These are phyloP conservation scores for Mentha longifolia DNA, from an alignment of 257 asterid species.

Conservation along the genomic window DNA sequence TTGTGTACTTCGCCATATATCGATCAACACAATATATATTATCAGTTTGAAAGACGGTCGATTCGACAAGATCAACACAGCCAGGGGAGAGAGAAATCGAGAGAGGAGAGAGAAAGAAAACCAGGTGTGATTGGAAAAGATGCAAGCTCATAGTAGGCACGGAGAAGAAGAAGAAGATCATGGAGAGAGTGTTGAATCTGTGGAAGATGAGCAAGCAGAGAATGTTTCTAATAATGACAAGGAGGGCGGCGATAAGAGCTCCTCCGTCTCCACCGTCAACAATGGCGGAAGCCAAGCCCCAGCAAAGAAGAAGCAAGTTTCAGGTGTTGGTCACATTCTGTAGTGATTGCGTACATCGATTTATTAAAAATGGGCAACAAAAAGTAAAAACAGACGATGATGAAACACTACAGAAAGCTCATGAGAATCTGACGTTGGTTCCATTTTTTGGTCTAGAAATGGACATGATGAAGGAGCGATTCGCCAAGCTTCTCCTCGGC, in stretches of 20 bases:
- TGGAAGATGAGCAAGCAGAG: slow-evolving; percentile 8
- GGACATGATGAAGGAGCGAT: slow-evolving; percentile 79
- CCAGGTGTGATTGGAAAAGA: background rate
- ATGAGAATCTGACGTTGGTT: background rate
- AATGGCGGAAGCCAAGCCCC: background rate
- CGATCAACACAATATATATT: too few species aligned
- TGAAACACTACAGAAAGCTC: background rate
- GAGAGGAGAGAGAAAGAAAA: background rate
- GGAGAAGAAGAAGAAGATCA: background rate
- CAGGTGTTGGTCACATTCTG: slow-evolving; percentile 24
- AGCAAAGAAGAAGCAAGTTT: slow-evolving; percentile 20
- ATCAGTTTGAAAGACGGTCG: too few species aligned
- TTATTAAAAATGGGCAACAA: background rate
- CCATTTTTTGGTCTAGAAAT: slow-evolving; percentile 48
- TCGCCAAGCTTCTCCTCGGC: slow-evolving; percentile 78
- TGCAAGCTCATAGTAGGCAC: background rate
- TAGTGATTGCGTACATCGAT: slow-evolving; percentile 19
- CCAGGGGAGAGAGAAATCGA: background rate
- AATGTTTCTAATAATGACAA: background rate
- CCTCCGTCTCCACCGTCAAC: background rate
- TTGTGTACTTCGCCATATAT: background rate
- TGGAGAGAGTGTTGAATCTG: slow-evolving; percentile 10
- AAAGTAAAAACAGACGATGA: background rate
- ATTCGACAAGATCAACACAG: too few species aligned
- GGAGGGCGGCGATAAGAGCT: background rate